Evolutionary conservation across 2,329 filamentous ascomycete genomes (phyloP).

Genomic region (Colletotrichum shisoi): DNA sequence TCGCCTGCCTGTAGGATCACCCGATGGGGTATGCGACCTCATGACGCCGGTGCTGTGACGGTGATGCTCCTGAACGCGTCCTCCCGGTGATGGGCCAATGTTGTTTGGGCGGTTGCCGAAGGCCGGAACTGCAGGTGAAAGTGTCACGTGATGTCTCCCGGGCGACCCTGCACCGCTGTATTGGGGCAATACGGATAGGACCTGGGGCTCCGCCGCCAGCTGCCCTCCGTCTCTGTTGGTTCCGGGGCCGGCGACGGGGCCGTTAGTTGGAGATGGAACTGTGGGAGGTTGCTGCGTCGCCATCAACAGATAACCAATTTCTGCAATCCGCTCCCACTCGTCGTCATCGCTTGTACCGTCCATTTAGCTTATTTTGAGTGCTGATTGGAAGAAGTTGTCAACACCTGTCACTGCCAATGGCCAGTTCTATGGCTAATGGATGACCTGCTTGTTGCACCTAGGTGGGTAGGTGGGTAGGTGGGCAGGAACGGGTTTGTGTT

Average conservation of each 20-base stretch:
- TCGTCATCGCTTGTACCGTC: slow-evolving; percentile 1
- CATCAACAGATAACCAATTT: neutral
- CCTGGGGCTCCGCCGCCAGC: neutral
- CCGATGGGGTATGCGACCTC: slow-evolving; percentile 42
- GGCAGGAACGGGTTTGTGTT: too few relatives aligned
- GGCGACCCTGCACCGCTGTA: slow-evolving; percentile 4
- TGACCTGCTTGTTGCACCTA: neutral
- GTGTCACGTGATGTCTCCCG: slow-evolving; percentile 20
- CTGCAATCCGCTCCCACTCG: neutral
- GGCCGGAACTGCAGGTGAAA: slow-evolving; percentile 20
- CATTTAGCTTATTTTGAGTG: neutral
- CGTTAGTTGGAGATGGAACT: slow-evolving; percentile 1
- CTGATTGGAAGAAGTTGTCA: neutral
- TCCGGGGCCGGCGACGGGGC: slow-evolving; percentile 5
- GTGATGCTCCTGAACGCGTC: slow-evolving; percentile 32
- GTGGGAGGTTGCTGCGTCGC: neutral
- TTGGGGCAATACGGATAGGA: neutral
- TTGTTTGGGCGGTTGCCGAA: slow-evolving; percentile 33
- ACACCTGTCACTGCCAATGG: too few relatives aligned
- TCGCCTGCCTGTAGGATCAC: slow-evolving; percentile 46
- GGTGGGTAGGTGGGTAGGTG: too few relatives aligned
- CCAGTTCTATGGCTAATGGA: neutral
- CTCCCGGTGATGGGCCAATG: slow-evolving; percentile 32
- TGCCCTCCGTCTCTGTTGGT: slow-evolving; percentile 1
- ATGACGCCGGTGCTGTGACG: slow-evolving; percentile 45